Evolutionary conservation across 805 yeast species (phyloP).

Genomic region (Hyphopichia homilentoma): DNA sequence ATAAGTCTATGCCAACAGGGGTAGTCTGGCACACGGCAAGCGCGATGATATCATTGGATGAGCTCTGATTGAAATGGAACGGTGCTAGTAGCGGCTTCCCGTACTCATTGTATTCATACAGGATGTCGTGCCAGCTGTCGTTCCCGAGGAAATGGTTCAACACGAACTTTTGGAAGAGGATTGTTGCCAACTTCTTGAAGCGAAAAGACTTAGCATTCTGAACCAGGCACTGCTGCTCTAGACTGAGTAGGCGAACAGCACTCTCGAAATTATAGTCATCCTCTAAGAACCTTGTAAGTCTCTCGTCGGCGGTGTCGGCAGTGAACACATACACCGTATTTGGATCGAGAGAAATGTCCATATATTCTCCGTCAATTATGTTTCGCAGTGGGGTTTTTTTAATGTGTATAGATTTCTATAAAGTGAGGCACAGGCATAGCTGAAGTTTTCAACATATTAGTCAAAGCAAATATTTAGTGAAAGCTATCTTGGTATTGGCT

Average conservation of each 20-base stretch:
- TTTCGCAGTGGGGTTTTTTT: too few relatives aligned
- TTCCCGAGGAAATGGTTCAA: slow-evolving; percentile 28
- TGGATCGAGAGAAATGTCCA: too few relatives aligned
- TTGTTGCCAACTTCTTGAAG: slow-evolving; percentile 40
- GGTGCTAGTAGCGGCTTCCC: slow-evolving; percentile 55
- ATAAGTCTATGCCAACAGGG: slow-evolving; percentile 36
- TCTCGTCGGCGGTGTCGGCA: slow-evolving; percentile 2
- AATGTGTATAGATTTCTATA: too few relatives aligned
- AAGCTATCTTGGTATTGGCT: too few relatives aligned
- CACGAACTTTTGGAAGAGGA: slow-evolving; percentile 42
- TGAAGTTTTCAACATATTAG: too few relatives aligned
- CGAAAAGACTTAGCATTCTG: slow-evolving; percentile 31
- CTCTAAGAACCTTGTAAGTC: slow-evolving; percentile 11
- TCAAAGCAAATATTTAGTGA: too few relatives aligned
- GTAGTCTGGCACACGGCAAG: slow-evolving; percentile 31
- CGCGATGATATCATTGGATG: slow-evolving; percentile 49
- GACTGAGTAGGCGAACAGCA: slow-evolving; percentile 43
- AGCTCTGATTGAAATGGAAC: slow-evolving; percentile 52
- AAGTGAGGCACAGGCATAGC: too few relatives aligned
- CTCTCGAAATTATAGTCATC: slow-evolving; percentile 47
- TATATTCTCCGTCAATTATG: too few relatives aligned
- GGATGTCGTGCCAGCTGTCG: too few relatives aligned
- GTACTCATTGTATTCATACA: slow-evolving; percentile 28
- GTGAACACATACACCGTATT: neutral
- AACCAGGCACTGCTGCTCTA: slow-evolving; percentile 39